These are phyloP conservation scores for Bassia scoparia DNA, from an alignment of 148 eudicot genomes.

Conservation along the genomic window DNA sequence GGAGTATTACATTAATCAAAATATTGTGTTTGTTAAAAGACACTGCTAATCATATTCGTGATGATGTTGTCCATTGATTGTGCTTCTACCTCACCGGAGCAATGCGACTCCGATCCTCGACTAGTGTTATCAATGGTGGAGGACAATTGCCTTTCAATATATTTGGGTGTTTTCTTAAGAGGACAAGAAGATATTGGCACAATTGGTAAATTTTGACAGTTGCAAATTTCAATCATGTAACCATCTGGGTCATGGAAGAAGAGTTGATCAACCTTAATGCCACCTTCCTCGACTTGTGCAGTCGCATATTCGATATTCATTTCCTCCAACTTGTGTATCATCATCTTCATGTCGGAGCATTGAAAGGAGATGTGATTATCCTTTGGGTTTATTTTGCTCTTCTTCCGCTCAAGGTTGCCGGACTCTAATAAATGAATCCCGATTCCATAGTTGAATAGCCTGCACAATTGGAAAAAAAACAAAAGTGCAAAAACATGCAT, in stretches of 20 bases:
- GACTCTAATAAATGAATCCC: constrained; percentile 59
- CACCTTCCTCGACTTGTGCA: no score
- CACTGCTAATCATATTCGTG: constrained; percentile 34
- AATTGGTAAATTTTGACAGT: constrained; percentile 57
- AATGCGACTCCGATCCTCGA: constrained; percentile 21
- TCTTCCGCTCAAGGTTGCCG: constrained; percentile 35
- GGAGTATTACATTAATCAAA: no score
- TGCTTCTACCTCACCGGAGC: constrained; percentile 36
- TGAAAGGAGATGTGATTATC: constrained; percentile 79
- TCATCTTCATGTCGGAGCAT: constrained; percentile 41
- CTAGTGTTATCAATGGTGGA: neutral
- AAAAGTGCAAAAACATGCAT: no score
- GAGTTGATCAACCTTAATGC: constrained; percentile 49
- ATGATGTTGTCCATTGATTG: constrained; percentile 39
- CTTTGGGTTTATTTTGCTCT: constrained; percentile 54
- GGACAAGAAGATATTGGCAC: constrained; percentile 52
- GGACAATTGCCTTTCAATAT: neutral
- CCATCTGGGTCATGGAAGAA: constrained; percentile 78
- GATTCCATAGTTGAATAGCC: constrained; percentile 70
- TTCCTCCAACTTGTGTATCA: constrained; percentile 37
- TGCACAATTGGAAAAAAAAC: neutral
- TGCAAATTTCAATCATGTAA: constrained; percentile 71
- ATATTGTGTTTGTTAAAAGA: constrained; percentile 6
- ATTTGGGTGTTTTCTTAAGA: constrained; percentile 14
- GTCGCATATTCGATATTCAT: constrained; percentile 39